Evolutionary conservation across 108 stramenopile genomes (phyloP).

Genomic region (Skeletonema grethae): DNA sequence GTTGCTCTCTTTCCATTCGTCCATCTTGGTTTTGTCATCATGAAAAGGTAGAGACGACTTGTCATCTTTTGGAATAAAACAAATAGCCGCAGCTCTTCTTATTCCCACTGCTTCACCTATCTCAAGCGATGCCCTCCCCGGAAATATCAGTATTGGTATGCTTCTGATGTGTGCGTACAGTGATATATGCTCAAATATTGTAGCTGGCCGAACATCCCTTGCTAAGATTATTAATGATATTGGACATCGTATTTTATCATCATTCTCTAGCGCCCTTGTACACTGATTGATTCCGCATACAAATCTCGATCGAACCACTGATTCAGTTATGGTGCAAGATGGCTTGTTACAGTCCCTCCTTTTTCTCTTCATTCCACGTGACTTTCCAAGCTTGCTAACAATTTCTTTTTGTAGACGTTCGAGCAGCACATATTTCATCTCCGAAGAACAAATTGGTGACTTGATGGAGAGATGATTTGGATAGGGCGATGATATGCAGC

Average conservation of each 20-base stretch:
- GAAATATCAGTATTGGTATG: conserved; percentile 57
- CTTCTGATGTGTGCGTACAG: conserved; percentile 29
- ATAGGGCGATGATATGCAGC: conserved; percentile 25
- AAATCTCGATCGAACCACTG: conserved; percentile 24
- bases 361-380: conserved; percentile 4
- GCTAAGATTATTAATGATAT: conserved; percentile 44
- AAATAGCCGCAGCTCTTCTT: conserved; percentile 46
- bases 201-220: conserved; percentile 67
- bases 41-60: background rate
- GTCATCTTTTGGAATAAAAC: conserved; percentile 42
- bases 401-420: conserved; percentile 77
- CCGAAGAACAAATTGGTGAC: conserved; percentile 43
- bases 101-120: conserved; percentile 58
- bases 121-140: conserved; percentile 68
- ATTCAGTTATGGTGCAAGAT: conserved; percentile 8
- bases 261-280: conserved; percentile 50
- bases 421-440: conserved; percentile 63
- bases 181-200: conserved; percentile 60
- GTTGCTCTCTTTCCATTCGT: conserved; percentile 31
- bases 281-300: conserved; percentile 66
- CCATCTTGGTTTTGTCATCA: background rate
- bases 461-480: conserved; percentile 16
- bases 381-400: conserved; percentile 30
- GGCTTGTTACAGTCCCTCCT: background rate
- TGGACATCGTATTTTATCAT: background rate